Percentiles rank a stretch among this genome's conserved stretches.
Evolutionary conservation across 2,329 filamentous ascomycete genomes (phyloP).

Genomic region (Berkeleyomyces basicola): DNA sequence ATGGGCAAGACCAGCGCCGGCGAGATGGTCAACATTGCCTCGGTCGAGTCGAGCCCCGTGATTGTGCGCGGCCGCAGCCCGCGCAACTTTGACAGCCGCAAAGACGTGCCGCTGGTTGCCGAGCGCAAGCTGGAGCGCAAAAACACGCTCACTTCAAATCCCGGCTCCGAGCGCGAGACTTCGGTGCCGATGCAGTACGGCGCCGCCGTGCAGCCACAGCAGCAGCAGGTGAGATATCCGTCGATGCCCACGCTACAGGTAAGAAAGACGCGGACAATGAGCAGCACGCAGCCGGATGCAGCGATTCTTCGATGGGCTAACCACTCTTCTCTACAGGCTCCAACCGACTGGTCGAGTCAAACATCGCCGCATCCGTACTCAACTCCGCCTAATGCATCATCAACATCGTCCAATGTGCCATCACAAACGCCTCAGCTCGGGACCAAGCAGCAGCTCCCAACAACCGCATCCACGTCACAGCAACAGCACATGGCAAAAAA

Average conservation of each 20-base stretch:
- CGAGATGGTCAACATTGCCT: constrained; percentile 58
- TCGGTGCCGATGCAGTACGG: constrained; percentile 15
- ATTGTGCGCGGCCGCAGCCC: constrained; percentile 88
- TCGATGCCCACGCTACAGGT: constrained; percentile 1
- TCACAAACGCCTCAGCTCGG: constrained; percentile 1
- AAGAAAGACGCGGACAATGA: background rate
- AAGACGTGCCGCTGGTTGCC: constrained; percentile 59
- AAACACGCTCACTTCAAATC: constrained; percentile 20
- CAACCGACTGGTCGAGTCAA: background rate
- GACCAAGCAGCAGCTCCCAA: background rate
- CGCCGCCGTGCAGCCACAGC: background rate
- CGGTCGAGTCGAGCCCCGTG: constrained; percentile 81
- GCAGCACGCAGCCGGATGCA: too few relatives aligned
- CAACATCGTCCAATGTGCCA: background rate
- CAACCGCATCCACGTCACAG: background rate
- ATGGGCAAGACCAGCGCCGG: constrained; percentile 54
- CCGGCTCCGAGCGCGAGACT: constrained; percentile 9
- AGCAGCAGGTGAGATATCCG: constrained; percentile 8
- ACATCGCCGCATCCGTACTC: background rate
- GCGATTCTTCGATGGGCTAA: too few relatives aligned
- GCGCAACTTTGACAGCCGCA: constrained; percentile 81
- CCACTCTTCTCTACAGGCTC: background rate
- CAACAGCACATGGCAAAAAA: constrained; percentile 7
- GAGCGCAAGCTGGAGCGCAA: constrained; percentile 33
- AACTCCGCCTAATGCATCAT: background rate